phyloP scores from a whole-genome alignment of 2,329 filamentous ascomycete species.

The Aotearoamyces nothofagi region DNA sequence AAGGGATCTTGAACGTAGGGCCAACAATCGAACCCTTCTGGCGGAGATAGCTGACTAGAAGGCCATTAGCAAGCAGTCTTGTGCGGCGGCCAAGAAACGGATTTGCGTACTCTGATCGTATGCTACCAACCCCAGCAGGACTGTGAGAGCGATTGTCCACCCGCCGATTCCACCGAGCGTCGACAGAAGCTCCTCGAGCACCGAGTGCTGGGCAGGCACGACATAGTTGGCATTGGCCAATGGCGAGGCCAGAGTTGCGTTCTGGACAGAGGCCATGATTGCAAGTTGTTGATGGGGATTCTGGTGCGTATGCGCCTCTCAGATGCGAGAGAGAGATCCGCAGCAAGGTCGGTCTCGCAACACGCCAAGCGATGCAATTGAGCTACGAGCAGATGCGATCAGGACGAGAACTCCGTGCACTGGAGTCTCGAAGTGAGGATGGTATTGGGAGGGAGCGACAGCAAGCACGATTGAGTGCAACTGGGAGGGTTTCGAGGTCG shows the following conservation, averaged over 20 bases:
- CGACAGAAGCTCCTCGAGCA: constrained; percentile 7
- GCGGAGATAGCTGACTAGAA: constrained; percentile 55
- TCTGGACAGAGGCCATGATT: constrained; percentile 9
- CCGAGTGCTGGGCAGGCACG: constrained; percentile 10
- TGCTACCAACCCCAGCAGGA: constrained; percentile 55
- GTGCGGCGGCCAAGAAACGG: background rate
- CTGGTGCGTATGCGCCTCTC: too few species aligned
- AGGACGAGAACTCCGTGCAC: too few species aligned
- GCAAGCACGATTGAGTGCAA: too few species aligned
- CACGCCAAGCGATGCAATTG: too few species aligned
- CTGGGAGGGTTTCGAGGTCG: too few species aligned
- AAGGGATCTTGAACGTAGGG: constrained; percentile 62
- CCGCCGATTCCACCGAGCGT: constrained; percentile 31
- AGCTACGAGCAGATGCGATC: too few species aligned
- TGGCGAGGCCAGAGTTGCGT: constrained; percentile 18
- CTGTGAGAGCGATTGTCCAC: constrained; percentile 53
- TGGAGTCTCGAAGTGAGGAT: too few species aligned
- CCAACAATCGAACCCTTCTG: constrained; percentile 66
- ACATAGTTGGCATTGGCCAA: constrained; percentile 16
- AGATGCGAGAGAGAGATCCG: too few species aligned
- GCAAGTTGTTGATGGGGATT: too few species aligned
- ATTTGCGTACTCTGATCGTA: constrained; percentile 75
- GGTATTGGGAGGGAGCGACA: too few species aligned
- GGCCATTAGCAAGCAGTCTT: constrained; percentile 4
- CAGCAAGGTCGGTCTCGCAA: too few species aligned